Evolutionary conservation across 2,329 filamentous ascomycete genomes (phyloP).

Genomic region (Bipolaris bicolor): DNA sequence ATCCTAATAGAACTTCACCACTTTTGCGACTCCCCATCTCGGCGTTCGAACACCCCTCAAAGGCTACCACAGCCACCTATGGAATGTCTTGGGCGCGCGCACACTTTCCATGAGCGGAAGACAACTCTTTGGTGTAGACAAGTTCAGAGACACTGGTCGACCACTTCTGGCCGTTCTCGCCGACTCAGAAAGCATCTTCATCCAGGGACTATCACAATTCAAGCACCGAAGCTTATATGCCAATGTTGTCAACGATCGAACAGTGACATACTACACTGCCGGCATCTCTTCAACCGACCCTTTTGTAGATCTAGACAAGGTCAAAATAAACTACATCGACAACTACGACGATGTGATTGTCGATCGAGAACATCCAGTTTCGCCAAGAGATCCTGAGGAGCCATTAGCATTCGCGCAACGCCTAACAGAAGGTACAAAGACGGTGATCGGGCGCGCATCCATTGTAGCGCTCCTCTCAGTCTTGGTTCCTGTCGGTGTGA

Average conservation of each 20-base stretch:
- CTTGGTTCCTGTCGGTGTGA: constrained; percentile 75
- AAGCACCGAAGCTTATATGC: constrained; percentile 78
- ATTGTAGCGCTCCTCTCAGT: constrained; percentile 68
- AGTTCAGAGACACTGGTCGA: constrained; percentile 80
- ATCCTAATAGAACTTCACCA: constrained; percentile 78
- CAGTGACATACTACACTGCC: constrained; percentile 83
- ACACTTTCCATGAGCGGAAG: constrained; percentile 82
- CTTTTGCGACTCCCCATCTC: constrained; percentile 82
- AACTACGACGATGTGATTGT: constrained; percentile 79
- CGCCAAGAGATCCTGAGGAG: constrained; percentile 50
- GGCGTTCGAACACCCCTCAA: constrained; percentile 54
- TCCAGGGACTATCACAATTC: constrained; percentile 77
- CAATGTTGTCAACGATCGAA: constrained; percentile 86
- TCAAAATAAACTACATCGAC: constrained; percentile 74
- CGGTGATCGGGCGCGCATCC: constrained; percentile 62
- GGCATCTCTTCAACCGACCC: constrained; percentile 79
- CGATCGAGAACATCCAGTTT: constrained; percentile 68
- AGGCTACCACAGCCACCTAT: constrained; percentile 53
- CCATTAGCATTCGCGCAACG: constrained; percentile 47
- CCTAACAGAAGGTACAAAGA: constrained; percentile 43
- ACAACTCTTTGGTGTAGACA: constrained; percentile 86
- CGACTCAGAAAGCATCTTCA: constrained; percentile 84
- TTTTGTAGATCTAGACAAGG: constrained; percentile 68
- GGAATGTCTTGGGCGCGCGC: constrained; percentile 82
- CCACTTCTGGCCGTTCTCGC: constrained; percentile 82